A percentile compares a stretch with the other conserved stretches of the same genome.
These are phyloP conservation scores for Trametes gibbosa DNA, from an alignment of 768 basidiomycete genomes.

Conservation along the genomic window DNA sequence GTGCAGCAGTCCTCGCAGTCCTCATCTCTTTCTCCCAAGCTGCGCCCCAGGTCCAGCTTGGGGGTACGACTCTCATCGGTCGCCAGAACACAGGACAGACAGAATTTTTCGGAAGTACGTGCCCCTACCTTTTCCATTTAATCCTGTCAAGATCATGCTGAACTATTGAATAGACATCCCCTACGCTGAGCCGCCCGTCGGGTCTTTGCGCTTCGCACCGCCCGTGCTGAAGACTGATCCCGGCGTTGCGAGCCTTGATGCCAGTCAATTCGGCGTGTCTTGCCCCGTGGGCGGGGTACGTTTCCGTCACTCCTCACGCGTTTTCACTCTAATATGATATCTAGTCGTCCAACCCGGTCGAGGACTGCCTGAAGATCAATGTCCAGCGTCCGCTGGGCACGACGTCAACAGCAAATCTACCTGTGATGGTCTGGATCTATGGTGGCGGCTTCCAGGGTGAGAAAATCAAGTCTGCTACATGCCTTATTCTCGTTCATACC, in stretches of 20 bases:
- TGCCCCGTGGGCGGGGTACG: conserved; percentile 29
- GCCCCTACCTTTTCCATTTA: too few relatives aligned
- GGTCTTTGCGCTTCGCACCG: conserved; percentile 27
- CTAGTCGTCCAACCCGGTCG: conserved; percentile 22
- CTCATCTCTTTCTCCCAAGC: not conserved
- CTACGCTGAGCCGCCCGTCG: conserved; percentile 34
- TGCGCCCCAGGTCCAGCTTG: conserved; percentile 19
- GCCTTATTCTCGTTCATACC: too few relatives aligned
- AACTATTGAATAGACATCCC: conserved; percentile 29
- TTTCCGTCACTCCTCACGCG: not conserved
- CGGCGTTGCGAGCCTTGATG: conserved; percentile 13
- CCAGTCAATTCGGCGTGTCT: conserved; percentile 29
- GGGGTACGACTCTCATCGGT: conserved; percentile 27
- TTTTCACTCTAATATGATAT: not conserved
- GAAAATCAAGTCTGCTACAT: not conserved
- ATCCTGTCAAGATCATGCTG: too few relatives aligned
- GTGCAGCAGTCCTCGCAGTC: not conserved
- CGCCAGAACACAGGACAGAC: conserved; percentile 14
- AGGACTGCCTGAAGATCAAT: conserved; percentile 51
- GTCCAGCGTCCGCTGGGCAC: conserved; percentile 40
- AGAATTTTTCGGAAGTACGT: conserved; percentile 33
- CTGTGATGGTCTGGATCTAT: conserved; percentile 46
- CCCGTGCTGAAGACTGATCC: conserved; percentile 22
- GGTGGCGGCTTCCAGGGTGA: conserved; percentile 38
- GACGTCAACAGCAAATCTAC: conserved; percentile 28